phyloP scores from a whole-genome alignment of 164 flowering plant species.

The Umbellularia californica region DNA sequence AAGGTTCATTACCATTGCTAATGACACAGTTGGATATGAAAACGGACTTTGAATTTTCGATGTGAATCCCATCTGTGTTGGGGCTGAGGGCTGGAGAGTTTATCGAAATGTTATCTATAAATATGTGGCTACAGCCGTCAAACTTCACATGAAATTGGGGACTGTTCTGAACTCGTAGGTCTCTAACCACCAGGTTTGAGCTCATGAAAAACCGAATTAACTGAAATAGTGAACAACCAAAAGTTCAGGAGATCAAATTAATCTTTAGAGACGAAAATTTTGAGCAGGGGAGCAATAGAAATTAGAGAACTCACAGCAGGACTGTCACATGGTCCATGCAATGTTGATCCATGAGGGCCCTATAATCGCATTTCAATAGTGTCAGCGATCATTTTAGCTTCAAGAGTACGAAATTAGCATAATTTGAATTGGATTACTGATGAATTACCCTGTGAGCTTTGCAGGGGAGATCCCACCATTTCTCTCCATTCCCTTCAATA shows the following conservation, averaged over 20 bases:
- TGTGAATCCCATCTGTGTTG: slow-evolving; percentile 75
- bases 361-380: slow-evolving; percentile 23
- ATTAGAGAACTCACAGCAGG: slow-evolving; percentile 67
- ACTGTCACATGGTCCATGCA: slow-evolving; percentile 88
- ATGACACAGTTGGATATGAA: slow-evolving; percentile 49
- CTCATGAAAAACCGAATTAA: slow-evolving; percentile 66
- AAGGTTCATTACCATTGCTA: slow-evolving; percentile 43
- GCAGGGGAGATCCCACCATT: slow-evolving; percentile 99
- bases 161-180: slow-evolving; percentile 51
- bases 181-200: slow-evolving; percentile 46
- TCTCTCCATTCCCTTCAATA: slow-evolving; percentile 88
- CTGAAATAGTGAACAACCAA: slow-evolving; percentile 26
- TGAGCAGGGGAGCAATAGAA: not conserved
- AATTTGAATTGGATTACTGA: not conserved
- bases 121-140: slow-evolving; percentile 44
- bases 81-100: slow-evolving; percentile 60
- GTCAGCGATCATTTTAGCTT: not conserved
- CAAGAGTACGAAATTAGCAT: not conserved
- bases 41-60: slow-evolving; percentile 54
- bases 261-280: not conserved
- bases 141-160: slow-evolving; percentile 69
- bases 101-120: slow-evolving; percentile 40
- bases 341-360: slow-evolving; percentile 87
- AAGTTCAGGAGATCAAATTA: not conserved
- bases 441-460: slow-evolving; percentile 83